Conservation (phyloP, 1,284 basidiomycete genomes). For the Tremellales sp. region DNA sequence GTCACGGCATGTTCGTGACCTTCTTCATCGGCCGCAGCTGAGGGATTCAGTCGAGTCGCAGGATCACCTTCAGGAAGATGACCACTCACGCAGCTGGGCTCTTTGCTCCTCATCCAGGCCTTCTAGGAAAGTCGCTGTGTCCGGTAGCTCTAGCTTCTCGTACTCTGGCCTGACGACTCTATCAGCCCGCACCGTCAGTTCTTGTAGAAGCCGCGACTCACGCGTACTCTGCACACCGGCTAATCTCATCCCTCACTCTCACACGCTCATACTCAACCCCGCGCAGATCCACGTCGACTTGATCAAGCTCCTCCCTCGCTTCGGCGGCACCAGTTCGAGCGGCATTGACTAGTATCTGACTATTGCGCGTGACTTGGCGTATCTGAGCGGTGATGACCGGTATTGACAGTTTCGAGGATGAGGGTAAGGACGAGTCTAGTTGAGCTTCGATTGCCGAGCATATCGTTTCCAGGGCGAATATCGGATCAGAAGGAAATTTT, state of each 20-base stretch:
- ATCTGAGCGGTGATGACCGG: conserved; percentile 25
- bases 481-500: conserved; percentile 20
- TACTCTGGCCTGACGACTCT: conserved; percentile 30
- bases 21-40: conserved; percentile 24
- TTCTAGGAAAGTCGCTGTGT: conserved; percentile 18
- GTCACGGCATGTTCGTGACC: conserved; percentile 27
- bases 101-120: conserved; percentile 4
- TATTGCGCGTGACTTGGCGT: conserved; percentile 25
- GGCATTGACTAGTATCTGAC: conserved; percentile 35
- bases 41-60: not conserved
- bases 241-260: conserved; percentile 37
- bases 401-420: conserved; percentile 9
- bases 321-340: conserved; percentile 24
- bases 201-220: conserved; percentile 16
- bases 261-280: conserved; percentile 40
- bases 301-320: conserved; percentile 30
- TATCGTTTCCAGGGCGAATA: conserved; percentile 16
- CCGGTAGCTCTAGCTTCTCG: conserved; percentile 25
- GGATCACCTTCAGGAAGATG: not conserved
- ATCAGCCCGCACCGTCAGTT: not conserved
- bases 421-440: conserved; percentile 8
- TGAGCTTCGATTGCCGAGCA: conserved; percentile 16
- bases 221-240: conserved; percentile 36
- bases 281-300: conserved; percentile 30
- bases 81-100: conserved; percentile 33